These are phyloP conservation scores for Amorphotheca resinae DNA, from an alignment of 495 filamentous ascomycete species.

Conservation along the genomic window DNA sequence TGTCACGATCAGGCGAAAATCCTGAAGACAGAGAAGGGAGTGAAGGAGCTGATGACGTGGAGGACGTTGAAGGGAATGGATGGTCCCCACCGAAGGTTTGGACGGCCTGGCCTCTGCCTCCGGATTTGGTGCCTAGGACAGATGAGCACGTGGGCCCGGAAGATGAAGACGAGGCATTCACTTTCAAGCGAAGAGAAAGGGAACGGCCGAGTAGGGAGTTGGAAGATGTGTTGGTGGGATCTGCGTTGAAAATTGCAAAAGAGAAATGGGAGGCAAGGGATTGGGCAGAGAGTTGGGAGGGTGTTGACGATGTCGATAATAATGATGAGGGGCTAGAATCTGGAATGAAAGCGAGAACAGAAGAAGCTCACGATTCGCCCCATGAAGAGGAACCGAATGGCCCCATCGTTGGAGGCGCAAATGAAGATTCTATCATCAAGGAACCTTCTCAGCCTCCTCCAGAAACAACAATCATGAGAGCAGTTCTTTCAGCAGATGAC, in stretches of 20 bases:
- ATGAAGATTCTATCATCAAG: slow-evolving; percentile 2
- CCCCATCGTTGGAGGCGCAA: not conserved
- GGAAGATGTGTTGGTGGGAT: slow-evolving; percentile 53
- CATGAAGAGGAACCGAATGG: not conserved
- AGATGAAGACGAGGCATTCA: slow-evolving; percentile 35
- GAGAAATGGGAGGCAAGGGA: slow-evolving; percentile 39
- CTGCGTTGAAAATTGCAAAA: slow-evolving; percentile 50
- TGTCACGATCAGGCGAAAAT: not conserved
- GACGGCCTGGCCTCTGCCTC: slow-evolving; percentile 68
- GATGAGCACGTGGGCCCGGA: slow-evolving; percentile 31
- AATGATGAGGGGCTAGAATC: not conserved
- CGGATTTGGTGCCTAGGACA: slow-evolving; percentile 44
- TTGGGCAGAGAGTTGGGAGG: slow-evolving; percentile 11
- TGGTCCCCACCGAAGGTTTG: slow-evolving; percentile 43
- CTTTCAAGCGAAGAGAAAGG: slow-evolving; percentile 29
- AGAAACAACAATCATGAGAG: slow-evolving; percentile 14
- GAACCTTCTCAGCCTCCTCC: not conserved
- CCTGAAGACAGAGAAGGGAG: not conserved
- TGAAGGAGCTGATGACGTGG: slow-evolving; percentile 3
- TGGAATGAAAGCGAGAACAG: not conserved
- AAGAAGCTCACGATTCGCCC: not conserved
- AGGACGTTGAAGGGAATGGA: slow-evolving; percentile 19
- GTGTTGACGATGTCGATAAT: slow-evolving; percentile 4
- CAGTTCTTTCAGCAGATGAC: slow-evolving; percentile 46
- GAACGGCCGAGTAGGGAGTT: slow-evolving; percentile 42